Evolutionary conservation across 2,329 filamentous ascomycete genomes (phyloP), one percentile per base, ranked within the genome.

Genomic region (Talaromyces atroroseus): DNA sequence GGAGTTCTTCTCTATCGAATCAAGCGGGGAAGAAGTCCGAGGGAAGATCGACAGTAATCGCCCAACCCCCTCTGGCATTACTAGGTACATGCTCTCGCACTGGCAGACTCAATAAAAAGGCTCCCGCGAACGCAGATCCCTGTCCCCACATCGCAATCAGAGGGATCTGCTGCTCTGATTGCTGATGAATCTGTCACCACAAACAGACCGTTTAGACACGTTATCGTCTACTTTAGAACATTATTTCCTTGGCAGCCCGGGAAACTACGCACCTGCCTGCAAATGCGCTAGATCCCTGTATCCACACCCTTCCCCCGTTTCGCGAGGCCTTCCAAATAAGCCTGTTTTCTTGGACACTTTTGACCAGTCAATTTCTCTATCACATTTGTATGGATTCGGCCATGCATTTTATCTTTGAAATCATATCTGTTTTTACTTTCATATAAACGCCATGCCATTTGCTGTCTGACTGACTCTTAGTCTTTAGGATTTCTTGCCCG

Each of bases 61-160:
- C 23, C 38, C 44, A 10, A n/a, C n/a, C n/a, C 24, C 26, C 42
- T 24, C 12, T 36, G 34, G 24, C 18, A 44, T 20, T 44, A 23
- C 18, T 44, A 36, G 32, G 32, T 36, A 36, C 14, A 36, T 36
- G 5, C 12, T 36, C 51, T 53, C 21, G 5, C 8, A 29, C 26
- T 29, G 26, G 44, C 52, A 47, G 52, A 49, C 52, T 54, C 52
- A 54, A 54, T 48, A 54, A 54, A 20, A 54, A 54, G 52, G n/a
- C 52, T 54, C n/a, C 51, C 51, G 44, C 23, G 29, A 29, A 32
- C 24, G 52, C 45, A 34, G 52, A 54, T 54, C 52, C 32, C 48
- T 34, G 48, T 16, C 45, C 42, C 52, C 52, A 54, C 52, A 54
- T 36, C 32, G 29, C 45, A 32, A 38, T 21, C 45, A 32, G 11